These are phyloP conservation scores for Ceratocystis variospora DNA, from an alignment of 2,329 filamentous ascomycete genomes.

Conservation along the genomic window DNA sequence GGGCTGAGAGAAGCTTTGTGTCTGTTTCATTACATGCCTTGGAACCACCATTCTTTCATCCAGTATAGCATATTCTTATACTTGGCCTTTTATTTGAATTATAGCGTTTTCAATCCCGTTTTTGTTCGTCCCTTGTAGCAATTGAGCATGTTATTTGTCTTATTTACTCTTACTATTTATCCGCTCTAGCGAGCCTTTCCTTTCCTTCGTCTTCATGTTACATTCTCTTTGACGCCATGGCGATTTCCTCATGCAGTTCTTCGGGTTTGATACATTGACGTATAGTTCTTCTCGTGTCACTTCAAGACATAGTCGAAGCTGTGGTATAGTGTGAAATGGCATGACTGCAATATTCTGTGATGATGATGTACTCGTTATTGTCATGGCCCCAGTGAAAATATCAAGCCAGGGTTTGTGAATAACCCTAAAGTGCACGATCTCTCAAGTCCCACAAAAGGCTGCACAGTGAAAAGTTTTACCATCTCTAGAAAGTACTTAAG, in stretches of 20 bases:
- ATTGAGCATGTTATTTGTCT: neutral
- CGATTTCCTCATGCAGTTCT: neutral
- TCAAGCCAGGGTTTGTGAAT: neutral
- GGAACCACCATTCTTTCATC: neutral
- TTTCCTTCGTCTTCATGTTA: neutral
- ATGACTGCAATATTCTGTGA: too few relatives aligned
- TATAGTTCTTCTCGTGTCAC: neutral
- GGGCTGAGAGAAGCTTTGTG: neutral
- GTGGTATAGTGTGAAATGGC: too few relatives aligned
- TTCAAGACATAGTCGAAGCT: too few relatives aligned
- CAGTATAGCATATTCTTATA: neutral
- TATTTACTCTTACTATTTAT: neutral
- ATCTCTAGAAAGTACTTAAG: neutral
- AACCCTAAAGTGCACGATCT: neutral
- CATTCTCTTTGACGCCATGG: neutral
- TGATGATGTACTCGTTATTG: neutral
- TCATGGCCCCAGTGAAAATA: neutral
- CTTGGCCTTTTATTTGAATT: neutral
- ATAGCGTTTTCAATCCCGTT: neutral
- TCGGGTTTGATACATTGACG: neutral
- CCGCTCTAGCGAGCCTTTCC: neutral
- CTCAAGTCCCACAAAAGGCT: neutral
- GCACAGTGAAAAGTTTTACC: neutral
- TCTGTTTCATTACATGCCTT: neutral
- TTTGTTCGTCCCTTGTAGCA: neutral